phyloP scores from a whole-genome alignment of 495 filamentous ascomycete genomes.

The Mytilinidion resinicola region DNA sequence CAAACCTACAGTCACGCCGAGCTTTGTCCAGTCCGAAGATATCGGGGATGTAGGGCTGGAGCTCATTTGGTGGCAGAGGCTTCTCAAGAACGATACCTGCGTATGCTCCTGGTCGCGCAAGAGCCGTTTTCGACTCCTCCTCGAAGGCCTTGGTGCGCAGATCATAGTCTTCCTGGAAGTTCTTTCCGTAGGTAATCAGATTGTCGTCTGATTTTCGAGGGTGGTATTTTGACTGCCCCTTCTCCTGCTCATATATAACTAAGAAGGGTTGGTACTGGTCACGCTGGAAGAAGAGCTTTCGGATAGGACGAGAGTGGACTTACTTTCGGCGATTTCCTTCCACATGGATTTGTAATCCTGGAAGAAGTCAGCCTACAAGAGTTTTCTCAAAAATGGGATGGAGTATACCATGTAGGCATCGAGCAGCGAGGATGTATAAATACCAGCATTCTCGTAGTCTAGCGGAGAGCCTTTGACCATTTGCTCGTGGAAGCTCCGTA shows the following conservation, averaged over 20 bases:
- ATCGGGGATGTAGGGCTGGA: background rate
- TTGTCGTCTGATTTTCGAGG: background rate
- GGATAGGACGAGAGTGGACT: too few relatives aligned
- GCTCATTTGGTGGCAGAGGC: background rate
- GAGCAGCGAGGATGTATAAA: constrained; percentile 36
- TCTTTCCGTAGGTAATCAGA: background rate
- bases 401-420: constrained; percentile 34
- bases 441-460: constrained; percentile 11
- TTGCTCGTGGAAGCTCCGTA: constrained; percentile 32
- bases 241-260: background rate
- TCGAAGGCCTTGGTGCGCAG: background rate
- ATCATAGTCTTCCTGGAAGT: background rate
- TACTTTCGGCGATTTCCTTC: constrained; percentile 28
- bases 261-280: background rate
- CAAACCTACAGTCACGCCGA: background rate
- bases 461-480: constrained; percentile 17
- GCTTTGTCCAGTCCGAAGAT: background rate
- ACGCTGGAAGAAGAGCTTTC: too few relatives aligned
- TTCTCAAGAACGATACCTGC: background rate
- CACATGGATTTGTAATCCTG: constrained; percentile 21
- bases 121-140: background rate
- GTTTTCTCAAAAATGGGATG: constrained; percentile 4
- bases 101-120: background rate
- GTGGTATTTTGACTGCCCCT: background rate
- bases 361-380: background rate